Evolutionary conservation across 768 basidiomycete genomes (phyloP).

Genomic region (Amanita thiersii): DNA sequence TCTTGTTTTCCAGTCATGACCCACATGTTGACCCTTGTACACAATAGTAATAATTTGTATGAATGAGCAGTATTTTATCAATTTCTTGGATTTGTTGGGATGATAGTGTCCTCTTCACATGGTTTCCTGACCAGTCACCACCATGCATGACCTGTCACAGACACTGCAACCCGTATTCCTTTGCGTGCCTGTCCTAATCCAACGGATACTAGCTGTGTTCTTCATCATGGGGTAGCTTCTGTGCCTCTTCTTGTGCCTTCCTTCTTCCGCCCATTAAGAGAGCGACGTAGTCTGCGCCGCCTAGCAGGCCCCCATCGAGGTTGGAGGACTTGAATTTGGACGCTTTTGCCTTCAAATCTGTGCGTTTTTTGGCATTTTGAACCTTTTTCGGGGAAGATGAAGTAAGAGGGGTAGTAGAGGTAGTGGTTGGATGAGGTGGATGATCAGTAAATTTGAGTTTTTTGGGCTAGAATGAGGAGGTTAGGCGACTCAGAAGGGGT

Average conservation of each 20-base stretch:
- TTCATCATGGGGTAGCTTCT: constrained; percentile 41
- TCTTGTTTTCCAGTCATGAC: no score
- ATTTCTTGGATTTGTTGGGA: no score
- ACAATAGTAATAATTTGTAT: no score
- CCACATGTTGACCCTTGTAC: no score
- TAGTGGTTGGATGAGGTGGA: constrained; percentile 14
- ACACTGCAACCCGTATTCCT: no score
- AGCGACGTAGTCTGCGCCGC: constrained; percentile 71
- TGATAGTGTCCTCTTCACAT: no score
- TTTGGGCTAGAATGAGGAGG: constrained; percentile 20
- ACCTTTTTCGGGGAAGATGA: constrained; percentile 24
- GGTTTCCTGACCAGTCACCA: no score
- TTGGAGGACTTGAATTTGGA: constrained; percentile 14
- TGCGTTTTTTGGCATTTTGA: constrained; percentile 41
- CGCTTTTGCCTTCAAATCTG: constrained; percentile 37
- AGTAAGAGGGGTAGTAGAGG: constrained; percentile 11
- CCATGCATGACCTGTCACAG: no score
- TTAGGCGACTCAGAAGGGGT: constrained; percentile 5
- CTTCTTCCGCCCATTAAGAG: constrained; percentile 65
- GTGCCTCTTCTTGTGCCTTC: constrained; percentile 58
- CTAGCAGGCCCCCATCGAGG: constrained; percentile 42
- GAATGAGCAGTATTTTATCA: no score
- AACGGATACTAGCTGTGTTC: not conserved
- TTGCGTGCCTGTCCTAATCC: not conserved
- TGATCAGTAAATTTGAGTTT: constrained; percentile 28